Conservation (phyloP, 1,139 yeast species). For the Candida frijolesensis region DNA sequence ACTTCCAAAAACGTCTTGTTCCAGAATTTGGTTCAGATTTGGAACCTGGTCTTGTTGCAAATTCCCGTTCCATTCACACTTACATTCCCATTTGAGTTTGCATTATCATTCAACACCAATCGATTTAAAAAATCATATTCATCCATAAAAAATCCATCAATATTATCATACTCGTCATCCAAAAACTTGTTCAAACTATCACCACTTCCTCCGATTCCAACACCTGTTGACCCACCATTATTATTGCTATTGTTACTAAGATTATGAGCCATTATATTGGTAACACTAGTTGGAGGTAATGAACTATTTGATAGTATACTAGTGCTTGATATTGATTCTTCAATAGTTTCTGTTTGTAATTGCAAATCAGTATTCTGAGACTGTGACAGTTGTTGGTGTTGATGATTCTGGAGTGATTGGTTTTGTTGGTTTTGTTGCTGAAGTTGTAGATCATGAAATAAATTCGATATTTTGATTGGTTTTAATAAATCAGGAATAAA, state of each 20-base stretch:
- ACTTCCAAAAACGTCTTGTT: slow-evolving; percentile 16
- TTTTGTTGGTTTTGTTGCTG: neutral
- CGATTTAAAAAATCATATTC: slow-evolving; percentile 20
- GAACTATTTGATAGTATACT: neutral
- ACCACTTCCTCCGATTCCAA: slow-evolving; percentile 6
- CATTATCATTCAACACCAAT: slow-evolving; percentile 15
- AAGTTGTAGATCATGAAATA: slow-evolving; percentile 18
- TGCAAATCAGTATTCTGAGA: slow-evolving; percentile 9
- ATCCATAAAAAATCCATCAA: slow-evolving; percentile 17
- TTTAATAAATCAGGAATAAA: slow-evolving; percentile 26
- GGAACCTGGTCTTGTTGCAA: neutral
- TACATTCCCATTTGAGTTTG: neutral
- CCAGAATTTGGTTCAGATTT: slow-evolving; percentile 14
- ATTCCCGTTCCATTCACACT: too few species aligned
- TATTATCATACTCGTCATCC: slow-evolving; percentile 13
- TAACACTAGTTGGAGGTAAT: slow-evolving; percentile 4
- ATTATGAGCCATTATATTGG: slow-evolving; percentile 3
- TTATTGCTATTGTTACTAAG: too few species aligned
- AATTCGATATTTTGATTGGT: slow-evolving; percentile 23
- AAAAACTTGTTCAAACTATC: slow-evolving; percentile 7
- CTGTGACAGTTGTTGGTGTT: neutral
- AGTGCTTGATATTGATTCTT: slow-evolving; percentile 10
- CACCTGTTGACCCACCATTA: too few species aligned
- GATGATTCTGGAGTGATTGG: neutral
- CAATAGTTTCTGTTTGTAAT: slow-evolving; percentile 19